A percentile compares a stretch with the other conserved stretches of the same genome.
These are phyloP conservation scores for Graphiopsis chlorocephala DNA, from an alignment of 2,329 filamentous ascomycete species.

Conservation along the genomic window DNA sequence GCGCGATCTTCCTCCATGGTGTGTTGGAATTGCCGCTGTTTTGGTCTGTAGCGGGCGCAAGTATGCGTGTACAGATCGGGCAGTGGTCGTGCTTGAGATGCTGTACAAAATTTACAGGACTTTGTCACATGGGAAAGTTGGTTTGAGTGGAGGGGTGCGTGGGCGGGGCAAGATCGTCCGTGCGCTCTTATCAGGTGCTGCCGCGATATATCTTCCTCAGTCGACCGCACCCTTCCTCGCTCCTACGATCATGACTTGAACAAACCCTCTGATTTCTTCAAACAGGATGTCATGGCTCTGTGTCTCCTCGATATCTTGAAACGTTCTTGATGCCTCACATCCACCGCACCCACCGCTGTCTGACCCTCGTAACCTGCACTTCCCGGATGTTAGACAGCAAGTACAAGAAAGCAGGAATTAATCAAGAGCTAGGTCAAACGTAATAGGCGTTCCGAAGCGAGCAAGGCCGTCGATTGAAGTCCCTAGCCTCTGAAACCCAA, in stretches of 20 bases:
- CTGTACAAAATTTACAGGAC: background rate
- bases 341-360: background rate
- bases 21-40: background rate
- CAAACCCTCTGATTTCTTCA: background rate
- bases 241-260: background rate
- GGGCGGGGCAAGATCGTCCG: background rate
- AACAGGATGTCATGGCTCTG: background rate
- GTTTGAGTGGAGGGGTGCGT: background rate
- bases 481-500: background rate
- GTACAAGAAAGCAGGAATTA: background rate
- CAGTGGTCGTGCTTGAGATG: background rate
- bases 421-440: background rate
- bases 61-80: background rate
- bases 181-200: background rate
- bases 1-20: constrained; percentile 74
- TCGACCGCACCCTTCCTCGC: no score
- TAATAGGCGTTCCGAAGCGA: background rate
- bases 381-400: background rate
- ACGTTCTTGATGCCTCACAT: background rate
- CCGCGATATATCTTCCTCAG: no score
- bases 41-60: background rate
- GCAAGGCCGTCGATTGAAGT: background rate
- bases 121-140: background rate
- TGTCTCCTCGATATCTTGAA: background rate
- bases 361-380: background rate